Conservation (phyloP, 352 stramenopile species). For the Phytophthora multivora region DNA sequence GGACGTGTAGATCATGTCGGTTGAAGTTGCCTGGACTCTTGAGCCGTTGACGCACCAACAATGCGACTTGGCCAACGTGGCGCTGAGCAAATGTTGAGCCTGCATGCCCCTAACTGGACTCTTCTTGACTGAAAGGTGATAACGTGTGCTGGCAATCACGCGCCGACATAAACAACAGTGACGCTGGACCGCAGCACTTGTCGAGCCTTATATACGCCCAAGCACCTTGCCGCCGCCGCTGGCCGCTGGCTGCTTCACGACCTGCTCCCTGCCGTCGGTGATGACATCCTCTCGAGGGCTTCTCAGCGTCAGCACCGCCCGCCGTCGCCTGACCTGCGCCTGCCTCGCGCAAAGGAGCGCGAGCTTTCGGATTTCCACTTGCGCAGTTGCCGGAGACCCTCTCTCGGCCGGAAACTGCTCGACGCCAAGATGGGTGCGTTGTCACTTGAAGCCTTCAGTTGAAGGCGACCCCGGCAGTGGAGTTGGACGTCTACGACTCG, state of each 20-base stretch:
- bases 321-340: background rate
- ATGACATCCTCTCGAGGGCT: constrained; percentile 8
- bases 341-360: constrained; percentile 19
- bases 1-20: background rate
- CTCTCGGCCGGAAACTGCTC: constrained; percentile 31
- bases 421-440: constrained; percentile 22
- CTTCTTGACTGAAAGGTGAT: constrained; percentile 41
- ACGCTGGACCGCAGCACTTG: background rate
- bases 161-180: constrained; percentile 13
- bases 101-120: constrained; percentile 27
- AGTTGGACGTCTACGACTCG: constrained; percentile 3
- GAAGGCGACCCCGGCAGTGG: constrained; percentile 12
- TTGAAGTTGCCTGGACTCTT: constrained; percentile 25
- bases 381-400: constrained; percentile 15
- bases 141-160: constrained; percentile 25
- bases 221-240: background rate
- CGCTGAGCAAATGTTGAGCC: constrained; percentile 21
- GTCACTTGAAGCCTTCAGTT: constrained; percentile 17
- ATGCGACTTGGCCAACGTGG: constrained; percentile 15
- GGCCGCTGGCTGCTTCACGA: background rate
- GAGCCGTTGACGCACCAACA: background rate
- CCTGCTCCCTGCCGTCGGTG: background rate
- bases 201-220: background rate
- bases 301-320: constrained; percentile 1
- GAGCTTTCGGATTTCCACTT: constrained; percentile 20